phyloP scores from a whole-genome alignment of 768 basidiomycete genomes.

The Crepidotus variabilis region DNA sequence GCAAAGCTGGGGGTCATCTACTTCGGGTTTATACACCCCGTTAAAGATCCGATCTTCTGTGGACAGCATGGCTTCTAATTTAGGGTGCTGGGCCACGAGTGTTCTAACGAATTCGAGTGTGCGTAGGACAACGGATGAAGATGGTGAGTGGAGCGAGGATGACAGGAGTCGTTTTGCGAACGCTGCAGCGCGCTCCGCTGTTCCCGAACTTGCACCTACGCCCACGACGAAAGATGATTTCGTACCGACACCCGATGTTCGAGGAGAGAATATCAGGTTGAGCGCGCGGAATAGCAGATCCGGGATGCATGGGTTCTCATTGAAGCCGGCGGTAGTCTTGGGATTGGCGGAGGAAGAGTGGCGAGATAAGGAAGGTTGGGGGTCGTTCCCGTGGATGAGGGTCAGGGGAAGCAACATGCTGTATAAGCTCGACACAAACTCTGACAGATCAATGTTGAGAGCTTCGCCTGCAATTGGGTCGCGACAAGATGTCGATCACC shows the following conservation, averaged over 20 bases:
- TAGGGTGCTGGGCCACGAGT: slow-evolving; percentile 73
- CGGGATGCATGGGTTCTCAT: slow-evolving; percentile 30
- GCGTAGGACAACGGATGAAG: slow-evolving; percentile 51
- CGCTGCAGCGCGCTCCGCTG: slow-evolving; percentile 70
- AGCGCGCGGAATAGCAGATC: slow-evolving; percentile 88
- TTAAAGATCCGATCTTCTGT: slow-evolving; percentile 84
- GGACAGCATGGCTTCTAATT: slow-evolving; percentile 78
- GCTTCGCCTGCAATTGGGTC: slow-evolving; percentile 70
- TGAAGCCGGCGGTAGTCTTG: slow-evolving; percentile 13
- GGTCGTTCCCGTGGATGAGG: slow-evolving; percentile 60
- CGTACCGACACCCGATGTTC: slow-evolving; percentile 38
- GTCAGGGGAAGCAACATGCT: slow-evolving; percentile 74
- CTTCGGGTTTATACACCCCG: slow-evolving; percentile 79
- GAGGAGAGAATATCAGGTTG: slow-evolving; percentile 75
- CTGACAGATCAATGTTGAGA: slow-evolving; percentile 91
- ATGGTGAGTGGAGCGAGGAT: slow-evolving; percentile 79
- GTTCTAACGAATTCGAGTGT: slow-evolving; percentile 70
- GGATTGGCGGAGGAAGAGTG: slow-evolving; percentile 10
- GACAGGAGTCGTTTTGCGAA: slow-evolving; percentile 91
- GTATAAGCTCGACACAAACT: slow-evolving; percentile 85
- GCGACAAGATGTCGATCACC: slow-evolving; percentile 1
- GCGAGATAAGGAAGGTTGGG: slow-evolving; percentile 5
- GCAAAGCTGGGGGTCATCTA: slow-evolving; percentile 85
- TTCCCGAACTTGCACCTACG: background rate
- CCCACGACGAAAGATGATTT: background rate